Conservation (phyloP, 768 basidiomycete species). For the Pleurotus giganteus region DNA sequence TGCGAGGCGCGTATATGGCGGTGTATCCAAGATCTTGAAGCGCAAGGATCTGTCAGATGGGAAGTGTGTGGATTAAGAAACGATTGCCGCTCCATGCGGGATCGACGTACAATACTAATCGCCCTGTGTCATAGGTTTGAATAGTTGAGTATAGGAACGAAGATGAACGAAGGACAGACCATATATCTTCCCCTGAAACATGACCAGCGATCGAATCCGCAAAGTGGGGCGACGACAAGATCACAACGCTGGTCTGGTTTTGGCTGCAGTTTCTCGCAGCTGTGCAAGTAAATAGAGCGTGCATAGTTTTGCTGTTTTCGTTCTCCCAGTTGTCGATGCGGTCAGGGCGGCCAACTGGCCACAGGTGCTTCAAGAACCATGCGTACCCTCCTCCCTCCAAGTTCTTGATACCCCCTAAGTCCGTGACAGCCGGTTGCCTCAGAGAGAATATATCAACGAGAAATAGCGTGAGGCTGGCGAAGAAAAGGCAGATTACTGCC, state of each 20-base stretch:
- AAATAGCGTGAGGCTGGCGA: not conserved
- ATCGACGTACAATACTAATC: conserved; percentile 17
- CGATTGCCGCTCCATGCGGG: too few species aligned
- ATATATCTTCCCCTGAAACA: conserved; percentile 29
- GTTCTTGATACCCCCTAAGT: not conserved
- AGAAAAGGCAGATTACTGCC: not conserved
- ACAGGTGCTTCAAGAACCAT: not conserved
- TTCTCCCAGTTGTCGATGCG: conserved; percentile 5
- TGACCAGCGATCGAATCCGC: conserved; percentile 16
- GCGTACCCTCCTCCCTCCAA: not conserved
- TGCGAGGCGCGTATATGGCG: conserved; percentile 5
- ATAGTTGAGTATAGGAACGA: not conserved
- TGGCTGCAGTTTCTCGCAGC: conserved; percentile 23
- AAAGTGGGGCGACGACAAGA: conserved; percentile 27
- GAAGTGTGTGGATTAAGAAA: not conserved
- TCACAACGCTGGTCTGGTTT: conserved; percentile 31
- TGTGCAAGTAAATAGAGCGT: conserved; percentile 21
- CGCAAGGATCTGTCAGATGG: conserved; percentile 23
- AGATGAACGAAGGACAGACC: conserved; percentile 17
- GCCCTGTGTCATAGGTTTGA: conserved; percentile 21
- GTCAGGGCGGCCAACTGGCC: not conserved
- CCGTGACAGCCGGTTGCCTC: not conserved
- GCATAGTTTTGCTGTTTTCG: conserved; percentile 11
- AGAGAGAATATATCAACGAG: not conserved
- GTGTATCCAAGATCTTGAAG: conserved; percentile 21